Evolutionary conservation across 176 grass and related monocot species (phyloP), one percentile per base, ranked within the genome.

Genomic region (Puya raimondii): DNA sequence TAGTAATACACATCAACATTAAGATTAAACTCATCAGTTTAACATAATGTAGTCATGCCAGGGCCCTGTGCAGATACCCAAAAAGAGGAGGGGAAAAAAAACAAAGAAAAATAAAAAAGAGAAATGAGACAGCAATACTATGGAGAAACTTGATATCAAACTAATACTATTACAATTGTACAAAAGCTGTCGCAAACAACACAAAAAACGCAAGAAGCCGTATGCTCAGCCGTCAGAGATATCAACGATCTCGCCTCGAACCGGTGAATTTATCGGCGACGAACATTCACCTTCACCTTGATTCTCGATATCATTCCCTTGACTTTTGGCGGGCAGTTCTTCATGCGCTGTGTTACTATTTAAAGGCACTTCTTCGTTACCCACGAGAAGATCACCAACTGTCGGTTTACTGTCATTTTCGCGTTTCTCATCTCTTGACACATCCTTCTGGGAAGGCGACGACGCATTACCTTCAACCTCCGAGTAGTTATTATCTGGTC

Each of bases 151-250:
- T 18, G 9, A 58, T n/a, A 61, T 9, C 7, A 61, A 22, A 10
- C 56, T 9, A 20, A 18, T 21, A 22, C 15, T 22, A 21, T 20
- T 61, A 61, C 56, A 61, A 61, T 61, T 6, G 33, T 42, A 42
- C 33, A 42, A 42, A 61, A 18, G 17, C 2, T 22, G 10, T 2
- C 56, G 21, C 17, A n/a, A 18, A 61, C 56, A 66, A 25, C 18
- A 67, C 51, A 52, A 51, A 51, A 51, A 53, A 21, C 11, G 9
- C 2, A 64, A 61, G 64, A 61, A 47, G 8, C 25, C 13, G 66
- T 9, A 17, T 22, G 42, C 16, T 88, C 79, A 85, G 54, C 54
- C 78, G 72, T 88, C 86, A 69, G 71, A 79, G 56, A 88, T 85
- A 64, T 82, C 71, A 0, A 88, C 51, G 51, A 88, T 61, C 53